Evolutionary conservation across 768 basidiomycete genomes (phyloP), one percentile per base, ranked within the genome.

Genomic region (Agaricus blazei): DNA sequence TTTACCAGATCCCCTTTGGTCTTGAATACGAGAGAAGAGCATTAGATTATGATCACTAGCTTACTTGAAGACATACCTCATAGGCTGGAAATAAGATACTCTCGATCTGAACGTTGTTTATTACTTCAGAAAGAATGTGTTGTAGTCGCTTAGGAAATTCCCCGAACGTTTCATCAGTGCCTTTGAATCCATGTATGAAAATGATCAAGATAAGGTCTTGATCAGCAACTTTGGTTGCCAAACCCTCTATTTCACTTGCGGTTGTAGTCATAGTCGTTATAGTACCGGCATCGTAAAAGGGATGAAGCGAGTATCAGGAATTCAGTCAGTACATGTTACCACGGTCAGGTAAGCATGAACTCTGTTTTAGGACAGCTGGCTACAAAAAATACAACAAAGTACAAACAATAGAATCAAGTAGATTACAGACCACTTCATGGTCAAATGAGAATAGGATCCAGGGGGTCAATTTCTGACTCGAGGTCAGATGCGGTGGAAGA

Each of bases 1-100:
- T 84, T 61, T 64, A 94, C 93, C 68, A 97, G 71, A 53, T 94
- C 87, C 43, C 94, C 94, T 69, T 92, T 93, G 6, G 94, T 96
- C 88, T 93, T 53, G 8, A 34, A 38, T 31, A 58, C 28, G 34
- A 34, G 11, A 34, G 34, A 34, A 11, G 9, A 52, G 27, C 23
- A 41, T 48, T 26, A 59, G 36, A 45, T 52, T 26, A 31, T n/a
- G 41, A 23, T 53, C 40, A 48, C 54, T 19, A 36, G 40, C 34
- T 57, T 44, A 47, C 43, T 11, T 49, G 24, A 26, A n/a, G 40
- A 56, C 74, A 56, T 60, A 89, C 90, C 78, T 97, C 90, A 62
- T 96, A 98, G 1, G 84, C 85, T 24, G 94, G 94, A 64, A 96
- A 97, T 12, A 92, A 75, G n/a, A 86, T 70, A 58, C 81, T 87